Base-by-base conservation (phyloP, 768 basidiomycete genomes). In the Trametes gibbosa region DNA sequence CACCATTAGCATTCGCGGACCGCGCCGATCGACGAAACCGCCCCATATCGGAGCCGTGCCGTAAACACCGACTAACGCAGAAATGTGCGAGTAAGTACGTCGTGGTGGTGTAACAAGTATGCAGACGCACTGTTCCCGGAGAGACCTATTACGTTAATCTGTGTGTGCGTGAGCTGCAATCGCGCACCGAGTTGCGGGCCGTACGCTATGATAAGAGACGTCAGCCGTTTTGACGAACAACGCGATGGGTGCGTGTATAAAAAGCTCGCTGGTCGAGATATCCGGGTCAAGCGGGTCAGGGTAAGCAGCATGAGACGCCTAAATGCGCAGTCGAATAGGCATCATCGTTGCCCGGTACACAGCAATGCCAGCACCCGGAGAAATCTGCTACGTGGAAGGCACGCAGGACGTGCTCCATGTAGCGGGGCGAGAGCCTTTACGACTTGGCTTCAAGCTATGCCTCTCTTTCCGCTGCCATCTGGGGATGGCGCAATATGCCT, bases 141-240 rank as follows among this genome's bases (percentile, higher is more conserved):
- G n/a, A 89, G 75, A 16, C 84, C 92, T 17, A 95, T 81, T 35
- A 94, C 70, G 65, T 96, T 95, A 35, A 92, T 76, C 57, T 89
- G 84, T 0, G 93, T 95, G 54, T 95, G 89, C 3, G 83, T 81
- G 50, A 95, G 82, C 46, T 80, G 76, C 17, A 96, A 80, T 40
- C 84, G 82, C n/a, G 84, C 74, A 1, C 89, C 90, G 5, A 96
- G 81, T 69, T 96, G 93, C 0, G 94, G 93, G 1, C 89, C 84
- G 70, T 95, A 97, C 19, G 92, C 93, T 86, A 1, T 59, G 35
- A 35, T 19, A n/a, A 19, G 19, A 42, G 12, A 21, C 4, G 41
- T 51, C n/a, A 40, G 34, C 14, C 3, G 17, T 12, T 19, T 23
- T 39, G 7, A 3, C 37, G 7, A 4, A 14, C 10, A 39, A 39